These are phyloP conservation scores for Stemphylium beticola DNA, from an alignment of 2,329 filamentous ascomycete species.

Conservation along the genomic window DNA sequence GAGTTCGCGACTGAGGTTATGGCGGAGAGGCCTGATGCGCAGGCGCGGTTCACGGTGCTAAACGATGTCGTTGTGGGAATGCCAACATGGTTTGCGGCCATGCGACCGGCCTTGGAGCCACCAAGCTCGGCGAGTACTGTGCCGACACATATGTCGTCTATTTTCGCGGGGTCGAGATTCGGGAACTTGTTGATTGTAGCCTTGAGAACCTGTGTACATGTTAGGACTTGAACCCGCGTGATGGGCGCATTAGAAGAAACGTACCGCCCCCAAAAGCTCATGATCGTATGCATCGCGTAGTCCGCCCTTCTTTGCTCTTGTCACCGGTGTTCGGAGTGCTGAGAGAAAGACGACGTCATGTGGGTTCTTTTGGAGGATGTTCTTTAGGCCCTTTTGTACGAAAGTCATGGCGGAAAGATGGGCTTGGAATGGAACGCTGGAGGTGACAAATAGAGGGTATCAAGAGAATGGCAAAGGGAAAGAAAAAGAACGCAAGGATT, in stretches of 20 bases:
- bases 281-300: constrained; percentile 91
- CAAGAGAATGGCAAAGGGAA: constrained; percentile 1
- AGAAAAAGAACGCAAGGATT: not conserved
- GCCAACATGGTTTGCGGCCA: constrained; percentile 86
- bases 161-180: constrained; percentile 69
- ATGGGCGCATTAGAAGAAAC: constrained; percentile 46
- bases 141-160: constrained; percentile 85
- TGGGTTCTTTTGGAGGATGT: constrained; percentile 78
- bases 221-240: constrained; percentile 23
- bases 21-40: constrained; percentile 77
- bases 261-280: constrained; percentile 74
- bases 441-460: constrained; percentile 6
- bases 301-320: constrained; percentile 79
- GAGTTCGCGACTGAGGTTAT: constrained; percentile 76
- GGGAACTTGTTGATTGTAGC: constrained; percentile 76
- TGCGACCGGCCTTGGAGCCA: constrained; percentile 86
- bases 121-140: constrained; percentile 91
- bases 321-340: constrained; percentile 86
- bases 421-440: constrained; percentile 21
- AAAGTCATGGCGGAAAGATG: constrained; percentile 49
- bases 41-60: constrained; percentile 89
- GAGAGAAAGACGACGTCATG: constrained; percentile 88
- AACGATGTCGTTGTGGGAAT: constrained; percentile 75
- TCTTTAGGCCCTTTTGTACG: constrained; percentile 68
- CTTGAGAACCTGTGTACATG: constrained; percentile 55